Evolutionary conservation across 1,139 yeast species (phyloP), one percentile per base, ranked within the genome.

Genomic region (Lodderomyces parapsilosis): DNA sequence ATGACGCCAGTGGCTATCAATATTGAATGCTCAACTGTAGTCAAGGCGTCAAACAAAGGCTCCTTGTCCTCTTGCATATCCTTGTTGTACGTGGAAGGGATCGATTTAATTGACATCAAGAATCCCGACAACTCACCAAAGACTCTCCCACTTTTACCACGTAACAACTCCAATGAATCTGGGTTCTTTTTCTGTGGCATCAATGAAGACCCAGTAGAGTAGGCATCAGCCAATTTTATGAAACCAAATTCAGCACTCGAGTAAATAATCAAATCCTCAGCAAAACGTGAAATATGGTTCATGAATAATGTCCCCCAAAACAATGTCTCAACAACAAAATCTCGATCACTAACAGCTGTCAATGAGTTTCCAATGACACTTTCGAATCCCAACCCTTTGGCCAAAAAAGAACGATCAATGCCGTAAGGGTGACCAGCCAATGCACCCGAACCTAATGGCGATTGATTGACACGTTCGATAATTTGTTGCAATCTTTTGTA

Each of bases 141-240:
- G 15, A 90, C 96, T 65, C 99, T 84, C 43, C 99, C 99, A 15
- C 95, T 84, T 70, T 93, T 93, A 46, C 99, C 99, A 68, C 99
- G 81, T 60, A 94, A 77, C 51, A 93, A 75, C 70, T 93, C 99
- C 54, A 93, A 75, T 32, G 96, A 87, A 63, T 93, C 99, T 2
- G 99, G 97, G 69, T 93, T 93, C 69, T 93, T 94, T 81, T 93
- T 93, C 67, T 94, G 99, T 20, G 99, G 99, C 99, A 93, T 93
- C 61, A 93, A 77, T 35, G 97, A 89, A 6, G 97, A 89, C 8
- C 99, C 99, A 9, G 99, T 93, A 1, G 99, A 93, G 69, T 93
- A 93, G 24, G 99, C 99, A 63, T 93, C 99, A 10, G 97, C 94
- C 46, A 91, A 78, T 63, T 88, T 82, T 52, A 93, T 75, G 62